Conservation (phyloP, 129 eudicot species). For the Smallanthus sonchifolius region DNA sequence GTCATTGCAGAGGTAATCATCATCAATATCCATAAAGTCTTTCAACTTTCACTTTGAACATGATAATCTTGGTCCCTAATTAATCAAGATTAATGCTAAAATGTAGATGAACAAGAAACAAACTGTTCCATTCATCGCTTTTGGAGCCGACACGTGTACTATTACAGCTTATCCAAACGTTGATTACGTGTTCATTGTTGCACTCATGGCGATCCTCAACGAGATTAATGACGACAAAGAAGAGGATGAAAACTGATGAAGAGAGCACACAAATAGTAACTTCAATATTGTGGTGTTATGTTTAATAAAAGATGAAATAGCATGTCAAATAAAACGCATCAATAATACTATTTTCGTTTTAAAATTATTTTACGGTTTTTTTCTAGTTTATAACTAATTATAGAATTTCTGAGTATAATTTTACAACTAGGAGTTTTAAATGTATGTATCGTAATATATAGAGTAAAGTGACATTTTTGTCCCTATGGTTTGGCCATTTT, state of each 20-base stretch:
- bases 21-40: neutral
- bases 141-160: conserved; percentile 15
- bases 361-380: too few species aligned
- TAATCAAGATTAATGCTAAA: neutral
- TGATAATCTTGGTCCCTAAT: neutral
- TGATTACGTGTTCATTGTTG: conserved; percentile 29
- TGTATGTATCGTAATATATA: too few species aligned
- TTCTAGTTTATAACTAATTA: too few species aligned
- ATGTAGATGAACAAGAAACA: conserved; percentile 29
- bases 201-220: conserved; percentile 28
- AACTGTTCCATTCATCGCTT: neutral
- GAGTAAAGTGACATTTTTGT: too few species aligned
- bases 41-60: neutral
- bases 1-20: conserved; percentile 24
- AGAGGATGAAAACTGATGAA: conserved; percentile 4
- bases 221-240: conserved; percentile 26
- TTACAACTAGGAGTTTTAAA: too few species aligned
- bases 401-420: too few species aligned
- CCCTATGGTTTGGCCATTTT: too few species aligned
- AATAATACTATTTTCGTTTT: too few species aligned
- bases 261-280: too few species aligned
- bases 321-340: neutral
- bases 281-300: neutral
- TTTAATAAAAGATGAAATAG: neutral
- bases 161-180: conserved; percentile 34